Evolutionary conservation across 2,329 filamentous ascomycete species (phyloP).

Genomic region (Aspergillus quadrilineatus): DNA sequence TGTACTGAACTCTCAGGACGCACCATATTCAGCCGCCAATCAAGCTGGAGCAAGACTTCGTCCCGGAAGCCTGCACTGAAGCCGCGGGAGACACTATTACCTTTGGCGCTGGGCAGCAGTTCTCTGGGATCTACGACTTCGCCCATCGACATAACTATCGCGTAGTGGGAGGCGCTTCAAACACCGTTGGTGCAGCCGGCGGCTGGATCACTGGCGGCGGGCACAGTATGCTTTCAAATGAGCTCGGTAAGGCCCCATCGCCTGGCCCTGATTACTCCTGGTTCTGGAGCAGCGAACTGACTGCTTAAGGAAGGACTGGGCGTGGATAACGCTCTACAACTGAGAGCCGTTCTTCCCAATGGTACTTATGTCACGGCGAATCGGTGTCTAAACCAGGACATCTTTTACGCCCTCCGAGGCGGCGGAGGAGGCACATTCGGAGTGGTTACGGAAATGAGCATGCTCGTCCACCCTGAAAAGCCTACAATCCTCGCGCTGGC

Average conservation of each 20-base stretch:
- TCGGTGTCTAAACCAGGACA: slow-evolving; percentile 20
- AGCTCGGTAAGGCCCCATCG: slow-evolving; percentile 10
- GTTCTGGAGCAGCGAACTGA: background rate
- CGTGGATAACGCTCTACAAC: slow-evolving; percentile 18
- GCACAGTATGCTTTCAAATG: slow-evolving; percentile 19
- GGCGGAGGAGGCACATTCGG: slow-evolving; percentile 19
- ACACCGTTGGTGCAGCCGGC: slow-evolving; percentile 17
- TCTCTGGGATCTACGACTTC: slow-evolving; percentile 21
- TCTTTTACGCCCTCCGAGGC: slow-evolving; percentile 20
- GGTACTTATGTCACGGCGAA: slow-evolving; percentile 17
- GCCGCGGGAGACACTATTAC: slow-evolving; percentile 7
- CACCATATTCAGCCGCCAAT: slow-evolving; percentile 20
- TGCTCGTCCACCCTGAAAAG: slow-evolving; percentile 17
- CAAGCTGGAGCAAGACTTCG: slow-evolving; percentile 14
- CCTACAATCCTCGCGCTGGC: background rate
- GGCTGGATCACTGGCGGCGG: slow-evolving; percentile 20
- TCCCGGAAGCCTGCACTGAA: slow-evolving; percentile 13
- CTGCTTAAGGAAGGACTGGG: slow-evolving; percentile 17
- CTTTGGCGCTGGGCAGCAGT: slow-evolving; percentile 22
- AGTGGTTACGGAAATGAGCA: slow-evolving; percentile 21
- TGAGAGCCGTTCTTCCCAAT: slow-evolving; percentile 16
- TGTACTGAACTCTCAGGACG: slow-evolving; percentile 1
- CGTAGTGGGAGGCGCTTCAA: slow-evolving; percentile 15
- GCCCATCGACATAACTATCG: slow-evolving; percentile 15
- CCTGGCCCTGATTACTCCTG: background rate